A percentile compares a stretch with the other conserved stretches of the same genome.
Conservation (phyloP, 2,329 filamentous ascomycete species). For the Penicillium polonicum region DNA sequence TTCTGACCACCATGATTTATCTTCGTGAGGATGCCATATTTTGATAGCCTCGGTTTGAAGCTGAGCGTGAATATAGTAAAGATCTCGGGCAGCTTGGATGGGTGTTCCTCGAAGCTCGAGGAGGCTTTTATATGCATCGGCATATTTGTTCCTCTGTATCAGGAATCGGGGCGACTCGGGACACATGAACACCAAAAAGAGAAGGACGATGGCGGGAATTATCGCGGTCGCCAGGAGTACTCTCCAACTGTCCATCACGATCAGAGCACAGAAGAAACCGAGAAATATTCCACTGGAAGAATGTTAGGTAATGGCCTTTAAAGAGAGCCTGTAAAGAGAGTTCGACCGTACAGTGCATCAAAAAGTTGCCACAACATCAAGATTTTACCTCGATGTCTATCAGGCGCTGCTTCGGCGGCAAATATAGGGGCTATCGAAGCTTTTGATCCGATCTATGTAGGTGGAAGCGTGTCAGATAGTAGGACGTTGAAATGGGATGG, state of each 20-base stretch:
- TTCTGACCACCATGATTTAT: background rate
- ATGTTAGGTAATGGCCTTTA: background rate
- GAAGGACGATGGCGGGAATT: background rate
- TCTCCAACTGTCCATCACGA: background rate
- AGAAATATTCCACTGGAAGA: background rate
- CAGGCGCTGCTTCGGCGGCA: slow-evolving; percentile 22
- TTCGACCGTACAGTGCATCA: slow-evolving; percentile 19
- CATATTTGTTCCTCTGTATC: slow-evolving; percentile 4
- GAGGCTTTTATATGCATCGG: background rate
- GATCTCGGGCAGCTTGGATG: slow-evolving; percentile 1
- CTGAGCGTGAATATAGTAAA: slow-evolving; percentile 36
- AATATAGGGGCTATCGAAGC: slow-evolving; percentile 27
- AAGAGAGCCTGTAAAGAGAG: background rate
- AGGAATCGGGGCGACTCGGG: slow-evolving; percentile 20
- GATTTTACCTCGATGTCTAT: slow-evolving; percentile 17
- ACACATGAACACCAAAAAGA: slow-evolving; percentile 2
- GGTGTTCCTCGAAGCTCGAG: background rate
- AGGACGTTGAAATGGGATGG: background rate
- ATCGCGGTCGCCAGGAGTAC: background rate
- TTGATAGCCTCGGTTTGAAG: background rate
- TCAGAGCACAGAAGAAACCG: background rate
- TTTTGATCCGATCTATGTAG: slow-evolving; percentile 21
- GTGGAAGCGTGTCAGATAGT: background rate
- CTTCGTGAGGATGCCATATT: background rate
- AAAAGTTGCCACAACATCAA: slow-evolving; percentile 29